Base-by-base conservation (phyloP, 2,329 filamentous ascomycete species). In the Coniochaeta hoffmannii region DNA sequence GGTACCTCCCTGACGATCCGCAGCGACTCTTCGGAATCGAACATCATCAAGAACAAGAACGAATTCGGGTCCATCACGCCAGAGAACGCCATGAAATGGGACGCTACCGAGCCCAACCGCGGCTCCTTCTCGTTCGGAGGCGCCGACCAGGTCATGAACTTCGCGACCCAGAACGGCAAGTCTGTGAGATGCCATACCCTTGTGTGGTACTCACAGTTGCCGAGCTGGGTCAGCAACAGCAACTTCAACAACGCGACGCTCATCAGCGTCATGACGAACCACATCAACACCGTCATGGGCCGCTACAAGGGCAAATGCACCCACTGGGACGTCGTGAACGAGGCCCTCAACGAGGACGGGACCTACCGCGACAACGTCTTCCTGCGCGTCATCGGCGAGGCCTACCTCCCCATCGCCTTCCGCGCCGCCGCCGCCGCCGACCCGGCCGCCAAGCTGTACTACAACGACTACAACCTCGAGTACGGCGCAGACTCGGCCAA, bases 1-100 rank as follows among this genome's bases (percentile, higher is more conserved):
- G 81, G 81, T 36, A 79, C 80, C 1, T 81, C 81, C 1, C 79
- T 81, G 28, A 81, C 83, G 59, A 79, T 82, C 22, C 65, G 65
- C 2, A 73, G 76, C 44, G 79, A 85, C 65, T 64, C 67, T 1
- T 61, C 71, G 36, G 84, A 85, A 63, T 65, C 74, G n/a, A 64
- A 66, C 3, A 76, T 82, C 58, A 70, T 83, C 50, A 73, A 71
- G 57, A 70, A 78, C 63, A 69, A 59, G 11, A 68, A 70, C 17
- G 78, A 83, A 56, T 85, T 85, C 63, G 81, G 80, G 22, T 76
- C 81, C 60, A 73, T 82, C 50, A 83, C 81, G 11, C 66, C 66
- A n/a, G 70, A 71, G 61, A 71, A 72, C 3, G 79, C 80, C 1
- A 77, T 68, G 67, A 71, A 71, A 73, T 86, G 80, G 81, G 76